A percentile compares a stretch with the other conserved stretches of the same genome.
These are phyloP conservation scores for Gracilaria vermiculophylla DNA, from an alignment of 23 red algal species.

Conservation along the genomic window DNA sequence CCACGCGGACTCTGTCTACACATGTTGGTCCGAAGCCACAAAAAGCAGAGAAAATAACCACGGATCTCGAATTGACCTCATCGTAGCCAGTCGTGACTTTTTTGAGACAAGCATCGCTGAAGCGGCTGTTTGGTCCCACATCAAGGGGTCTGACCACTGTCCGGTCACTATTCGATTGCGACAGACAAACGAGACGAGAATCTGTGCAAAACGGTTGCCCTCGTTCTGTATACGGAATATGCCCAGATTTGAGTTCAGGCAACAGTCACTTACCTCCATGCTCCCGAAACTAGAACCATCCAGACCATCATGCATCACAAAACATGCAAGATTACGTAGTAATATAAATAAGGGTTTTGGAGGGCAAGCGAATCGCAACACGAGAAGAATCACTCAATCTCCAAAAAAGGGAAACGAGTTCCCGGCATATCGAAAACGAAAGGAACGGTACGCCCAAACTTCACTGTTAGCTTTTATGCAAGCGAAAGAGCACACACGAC, in stretches of 20 bases:
- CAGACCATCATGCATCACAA: neutral
- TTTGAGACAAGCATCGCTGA: constrained; percentile 19
- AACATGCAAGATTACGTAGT: neutral
- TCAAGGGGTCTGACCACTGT: constrained; percentile 65
- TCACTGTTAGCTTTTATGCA: constrained; percentile 6
- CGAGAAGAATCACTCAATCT: neutral
- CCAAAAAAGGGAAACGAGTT: neutral
- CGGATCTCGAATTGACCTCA: constrained; percentile 58
- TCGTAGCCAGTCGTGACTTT: constrained; percentile 50
- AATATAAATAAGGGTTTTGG: neutral
- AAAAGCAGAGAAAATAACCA: constrained; percentile 61
- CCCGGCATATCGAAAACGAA: neutral
- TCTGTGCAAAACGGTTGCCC: neutral
- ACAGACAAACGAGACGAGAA: neutral
- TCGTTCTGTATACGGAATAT: constrained; percentile 9
- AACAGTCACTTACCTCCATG: constrained; percentile 26
- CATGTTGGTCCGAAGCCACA: constrained; percentile 67
- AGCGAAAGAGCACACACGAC: neutral
- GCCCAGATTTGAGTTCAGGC: constrained; percentile 39
- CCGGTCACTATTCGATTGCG: constrained; percentile 26
- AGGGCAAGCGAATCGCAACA: neutral
- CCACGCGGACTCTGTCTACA: constrained; percentile 4
- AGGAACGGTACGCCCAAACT: constrained; percentile 5
- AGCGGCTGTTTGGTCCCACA: constrained; percentile 25
- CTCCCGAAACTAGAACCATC: neutral